Percentiles rank a stretch among this genome's conserved stretches.
Conservation (phyloP, 768 basidiomycete species). For the Collybia sordida region DNA sequence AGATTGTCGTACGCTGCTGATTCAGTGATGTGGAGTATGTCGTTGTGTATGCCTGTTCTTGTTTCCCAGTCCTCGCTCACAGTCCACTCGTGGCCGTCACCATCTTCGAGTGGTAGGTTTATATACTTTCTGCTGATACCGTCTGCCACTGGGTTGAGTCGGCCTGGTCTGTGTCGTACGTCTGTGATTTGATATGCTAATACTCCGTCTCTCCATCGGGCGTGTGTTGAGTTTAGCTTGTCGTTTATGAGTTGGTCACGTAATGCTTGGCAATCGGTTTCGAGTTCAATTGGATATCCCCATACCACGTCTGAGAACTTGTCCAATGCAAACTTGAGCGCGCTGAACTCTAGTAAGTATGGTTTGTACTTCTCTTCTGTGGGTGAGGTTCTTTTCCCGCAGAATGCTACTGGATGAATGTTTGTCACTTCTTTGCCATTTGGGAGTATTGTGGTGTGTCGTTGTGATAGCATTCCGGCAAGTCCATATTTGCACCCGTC, state of each 20-base stretch:
- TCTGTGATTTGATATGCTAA: conserved; percentile 22
- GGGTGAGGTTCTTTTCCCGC: conserved; percentile 24
- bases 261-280: conserved; percentile 33
- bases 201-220: conserved; percentile 21
- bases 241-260: conserved; percentile 22
- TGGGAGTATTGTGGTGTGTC: conserved; percentile 9
- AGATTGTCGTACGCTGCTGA: conserved; percentile 3
- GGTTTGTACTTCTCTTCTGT: conserved; percentile 26
- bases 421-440: conserved; percentile 13
- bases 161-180: conserved; percentile 20
- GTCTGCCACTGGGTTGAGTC: conserved; percentile 24
- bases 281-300: conserved; percentile 26
- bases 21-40: conserved; percentile 10
- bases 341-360: conserved; percentile 32
- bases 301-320: conserved; percentile 25
- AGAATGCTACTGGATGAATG: conserved; percentile 25
- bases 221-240: conserved; percentile 22
- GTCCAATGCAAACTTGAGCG: conserved; percentile 28
- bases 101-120: conserved; percentile 1
- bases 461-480: conserved; percentile 28
- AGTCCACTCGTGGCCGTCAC: conserved; percentile 20
- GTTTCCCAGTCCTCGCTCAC: conserved; percentile 28
- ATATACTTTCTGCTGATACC: conserved; percentile 20
- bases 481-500: conserved; percentile 30
- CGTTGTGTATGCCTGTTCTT: conserved; percentile 14